These are phyloP conservation scores for Torrubiella hemipterigena DNA, from an alignment of 2,329 filamentous ascomycete genomes.

Conservation along the genomic window DNA sequence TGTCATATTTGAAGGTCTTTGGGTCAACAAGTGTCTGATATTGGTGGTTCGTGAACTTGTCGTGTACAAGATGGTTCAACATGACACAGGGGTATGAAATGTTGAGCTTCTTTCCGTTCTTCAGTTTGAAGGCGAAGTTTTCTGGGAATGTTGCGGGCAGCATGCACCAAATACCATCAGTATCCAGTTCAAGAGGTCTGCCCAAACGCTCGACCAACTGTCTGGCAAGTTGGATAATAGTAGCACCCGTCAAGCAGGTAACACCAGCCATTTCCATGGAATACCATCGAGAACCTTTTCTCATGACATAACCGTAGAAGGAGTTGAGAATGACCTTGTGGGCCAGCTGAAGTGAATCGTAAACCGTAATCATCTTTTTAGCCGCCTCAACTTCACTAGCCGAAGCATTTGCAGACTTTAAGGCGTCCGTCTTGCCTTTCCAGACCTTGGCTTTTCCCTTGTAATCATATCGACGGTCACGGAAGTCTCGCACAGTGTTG, in stretches of 20 bases:
- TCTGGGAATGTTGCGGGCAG: constrained; percentile 91
- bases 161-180: constrained; percentile 99
- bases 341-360: constrained; percentile 88
- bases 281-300: constrained; percentile 97
- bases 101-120: constrained; percentile 90
- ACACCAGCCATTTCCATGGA: constrained; percentile 99
- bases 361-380: constrained; percentile 97
- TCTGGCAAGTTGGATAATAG: constrained; percentile 92
- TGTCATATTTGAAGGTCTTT: constrained; percentile 79
- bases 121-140: constrained; percentile 88
- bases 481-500: constrained; percentile 88
- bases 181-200: constrained; percentile 85
- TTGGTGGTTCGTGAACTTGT: constrained; percentile 90
- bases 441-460: constrained; percentile 97
- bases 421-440: constrained; percentile 86
- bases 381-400: constrained; percentile 74
- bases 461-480: constrained; percentile 95
- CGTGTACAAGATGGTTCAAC: constrained; percentile 96
- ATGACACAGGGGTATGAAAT: constrained; percentile 98
- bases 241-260: constrained; percentile 89
- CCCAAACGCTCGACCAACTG: constrained; percentile 89
- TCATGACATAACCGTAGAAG: constrained; percentile 99
- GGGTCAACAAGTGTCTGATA: constrained; percentile 83
- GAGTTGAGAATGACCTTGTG: constrained; percentile 99
- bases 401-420: constrained; percentile 73